Evolutionary conservation across 2,329 filamentous ascomycete genomes (phyloP).

Genomic region (Scolecobasidium constrictum): DNA sequence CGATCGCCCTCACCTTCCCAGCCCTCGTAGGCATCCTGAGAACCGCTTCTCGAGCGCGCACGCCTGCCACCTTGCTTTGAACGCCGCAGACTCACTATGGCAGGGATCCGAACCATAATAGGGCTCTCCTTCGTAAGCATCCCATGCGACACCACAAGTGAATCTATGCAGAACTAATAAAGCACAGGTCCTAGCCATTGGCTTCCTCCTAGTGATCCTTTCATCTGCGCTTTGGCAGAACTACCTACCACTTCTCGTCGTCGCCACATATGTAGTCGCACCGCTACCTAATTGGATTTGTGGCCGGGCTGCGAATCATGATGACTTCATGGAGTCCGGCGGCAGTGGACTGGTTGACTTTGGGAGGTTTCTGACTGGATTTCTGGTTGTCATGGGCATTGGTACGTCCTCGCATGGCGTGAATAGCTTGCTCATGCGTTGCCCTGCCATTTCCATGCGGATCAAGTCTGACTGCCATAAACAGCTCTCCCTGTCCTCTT

Average conservation of each 20-base stretch:
- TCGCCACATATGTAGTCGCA: conserved; percentile 88
- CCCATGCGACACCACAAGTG: background rate
- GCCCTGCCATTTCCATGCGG: too few species aligned
- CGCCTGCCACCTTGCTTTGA: too few species aligned
- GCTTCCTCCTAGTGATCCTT: conserved; percentile 97
- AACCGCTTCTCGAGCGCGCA: too few species aligned
- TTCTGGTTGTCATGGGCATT: conserved; percentile 94
- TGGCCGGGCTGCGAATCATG: conserved; percentile 73
- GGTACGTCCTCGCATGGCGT: conserved; percentile 49
- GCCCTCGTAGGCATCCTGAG: too few species aligned
- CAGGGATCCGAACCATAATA: conserved; percentile 98
- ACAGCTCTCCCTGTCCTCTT: conserved; percentile 78
- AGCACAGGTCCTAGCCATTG: conserved; percentile 75
- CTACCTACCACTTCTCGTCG: conserved; percentile 91
- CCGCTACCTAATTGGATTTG: conserved; percentile 97
- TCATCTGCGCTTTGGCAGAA: conserved; percentile 91
- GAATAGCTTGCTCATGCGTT: too few species aligned
- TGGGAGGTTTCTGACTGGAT: conserved; percentile 87
- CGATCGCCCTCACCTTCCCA: too few species aligned
- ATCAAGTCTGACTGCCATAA: too few species aligned
- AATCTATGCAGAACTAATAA: background rate
- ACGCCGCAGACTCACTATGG: too few species aligned
- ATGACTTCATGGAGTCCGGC: conserved; percentile 87
- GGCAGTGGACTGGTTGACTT: conserved; percentile 83
- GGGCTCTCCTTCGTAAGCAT: conserved; percentile 80